These are phyloP conservation scores for Miamiensis avidus DNA, from an alignment of 169 alveolate genomes.

Conservation along the genomic window DNA sequence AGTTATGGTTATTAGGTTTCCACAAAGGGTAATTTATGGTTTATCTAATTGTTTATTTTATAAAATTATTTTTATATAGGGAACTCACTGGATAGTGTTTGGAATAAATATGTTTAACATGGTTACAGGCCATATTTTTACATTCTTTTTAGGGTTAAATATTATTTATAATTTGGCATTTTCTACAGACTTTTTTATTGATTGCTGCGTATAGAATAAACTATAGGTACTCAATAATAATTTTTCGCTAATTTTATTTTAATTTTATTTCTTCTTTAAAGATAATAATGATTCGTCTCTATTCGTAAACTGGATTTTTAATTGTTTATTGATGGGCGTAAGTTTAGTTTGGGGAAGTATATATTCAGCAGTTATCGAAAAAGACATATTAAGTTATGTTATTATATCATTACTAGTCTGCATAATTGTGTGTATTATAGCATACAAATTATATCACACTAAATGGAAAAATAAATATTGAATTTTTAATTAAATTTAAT, in stretches of 20 bases:
- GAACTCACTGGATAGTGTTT: not conserved
- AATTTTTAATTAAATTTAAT: no score
- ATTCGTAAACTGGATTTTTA: not conserved
- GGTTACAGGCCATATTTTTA: not conserved
- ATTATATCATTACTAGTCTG: not conserved
- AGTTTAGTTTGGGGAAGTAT: not conserved
- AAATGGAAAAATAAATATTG: not conserved
- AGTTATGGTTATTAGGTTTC: not conserved
- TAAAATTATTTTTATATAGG: not conserved
- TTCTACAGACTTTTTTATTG: not conserved
- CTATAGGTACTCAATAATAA: not conserved
- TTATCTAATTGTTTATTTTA: not conserved
- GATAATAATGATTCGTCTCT: not conserved
- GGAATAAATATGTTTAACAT: not conserved
- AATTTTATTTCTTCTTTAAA: not conserved
- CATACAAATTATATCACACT: not conserved
- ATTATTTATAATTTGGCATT: no score
- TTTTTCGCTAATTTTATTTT: no score
- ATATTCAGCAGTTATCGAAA: not conserved
- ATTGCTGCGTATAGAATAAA: not conserved
- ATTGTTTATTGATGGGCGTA: not conserved
- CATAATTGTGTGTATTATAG: no score
- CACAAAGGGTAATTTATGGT: not conserved
- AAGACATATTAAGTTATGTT: not conserved
- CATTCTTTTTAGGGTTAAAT: not conserved